These are phyloP conservation scores for Fusarium odoratissimum DNA, from an alignment of 2,329 filamentous ascomycete genomes.

Conservation along the genomic window DNA sequence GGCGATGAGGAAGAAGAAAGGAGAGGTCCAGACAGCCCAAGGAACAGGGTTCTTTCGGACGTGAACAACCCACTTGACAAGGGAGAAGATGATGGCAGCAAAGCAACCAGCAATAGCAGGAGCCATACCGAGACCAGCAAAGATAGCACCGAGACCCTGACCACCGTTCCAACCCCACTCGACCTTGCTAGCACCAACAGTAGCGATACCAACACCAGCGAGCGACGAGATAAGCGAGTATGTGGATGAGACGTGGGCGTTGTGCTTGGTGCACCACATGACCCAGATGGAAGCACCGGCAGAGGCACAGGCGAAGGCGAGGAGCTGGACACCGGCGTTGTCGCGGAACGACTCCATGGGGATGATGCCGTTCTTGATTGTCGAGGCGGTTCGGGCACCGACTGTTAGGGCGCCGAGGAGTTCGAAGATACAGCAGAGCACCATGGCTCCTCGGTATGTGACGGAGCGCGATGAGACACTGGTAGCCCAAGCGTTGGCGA, in stretches of 20 bases:
- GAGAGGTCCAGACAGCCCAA: conserved; percentile 79
- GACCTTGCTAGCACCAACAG: conserved; percentile 69
- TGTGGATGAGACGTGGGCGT: conserved; percentile 78
- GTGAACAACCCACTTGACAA: conserved; percentile 75
- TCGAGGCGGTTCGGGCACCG: conserved; percentile 76
- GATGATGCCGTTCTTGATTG: conserved; percentile 84
- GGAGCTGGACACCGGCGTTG: conserved; percentile 74
- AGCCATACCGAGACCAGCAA: conserved; percentile 77
- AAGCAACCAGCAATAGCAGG: conserved; percentile 75
- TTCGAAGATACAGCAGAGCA: conserved; percentile 75
- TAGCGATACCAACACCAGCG: conserved; percentile 76
- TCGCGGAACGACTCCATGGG: conserved; percentile 67
- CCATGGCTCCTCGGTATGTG: conserved; percentile 75
- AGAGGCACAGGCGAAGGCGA: conserved; percentile 73
- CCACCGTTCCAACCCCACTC: conserved; percentile 78
- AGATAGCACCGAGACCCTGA: conserved; percentile 77
- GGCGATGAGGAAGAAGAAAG: conserved; percentile 82
- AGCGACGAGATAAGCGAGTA: conserved; percentile 78
- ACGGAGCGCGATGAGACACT: conserved; percentile 83
- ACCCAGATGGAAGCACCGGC: conserved; percentile 78
- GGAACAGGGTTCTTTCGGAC: conserved; percentile 76
- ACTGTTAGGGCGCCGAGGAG: conserved; percentile 74
- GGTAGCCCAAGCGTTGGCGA: conserved; percentile 86
- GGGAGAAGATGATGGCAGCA: conserved; percentile 73
- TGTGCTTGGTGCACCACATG: conserved; percentile 82